phyloP scores from a whole-genome alignment of 345 rosid genomes.

The Corchorus capsularis region DNA sequence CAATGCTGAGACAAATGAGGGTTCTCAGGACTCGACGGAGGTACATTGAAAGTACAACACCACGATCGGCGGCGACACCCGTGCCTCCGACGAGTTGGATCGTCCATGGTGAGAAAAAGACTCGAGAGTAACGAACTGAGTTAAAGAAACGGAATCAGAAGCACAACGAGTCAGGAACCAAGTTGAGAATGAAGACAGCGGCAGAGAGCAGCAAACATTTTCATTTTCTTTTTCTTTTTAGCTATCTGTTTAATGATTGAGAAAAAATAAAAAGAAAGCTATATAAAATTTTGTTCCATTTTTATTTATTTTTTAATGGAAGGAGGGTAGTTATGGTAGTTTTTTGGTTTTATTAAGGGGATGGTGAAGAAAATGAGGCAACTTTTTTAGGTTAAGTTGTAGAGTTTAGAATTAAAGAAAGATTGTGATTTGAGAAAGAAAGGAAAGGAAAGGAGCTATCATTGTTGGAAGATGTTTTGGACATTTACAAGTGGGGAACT shows the following conservation, averaged over 20 bases:
- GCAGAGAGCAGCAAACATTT: background rate
- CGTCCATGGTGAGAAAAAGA: slow-evolving; percentile 14
- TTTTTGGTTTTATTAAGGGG: too few relatives aligned
- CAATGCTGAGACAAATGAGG: slow-evolving; percentile 35
- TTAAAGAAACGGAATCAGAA: background rate
- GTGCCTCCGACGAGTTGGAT: slow-evolving; percentile 32
- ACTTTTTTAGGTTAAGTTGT: too few relatives aligned
- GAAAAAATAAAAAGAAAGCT: background rate
- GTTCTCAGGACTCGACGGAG: slow-evolving; percentile 81
- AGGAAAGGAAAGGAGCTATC: too few relatives aligned
- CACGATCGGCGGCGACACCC: slow-evolving; percentile 56
- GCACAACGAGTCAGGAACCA: background rate
- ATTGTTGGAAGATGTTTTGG: too few relatives aligned
- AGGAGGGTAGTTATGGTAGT: too few relatives aligned
- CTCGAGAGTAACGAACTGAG: background rate
- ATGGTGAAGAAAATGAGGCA: too few relatives aligned
- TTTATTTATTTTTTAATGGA: too few relatives aligned
- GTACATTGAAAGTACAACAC: slow-evolving; percentile 78
- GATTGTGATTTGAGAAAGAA: too few relatives aligned
- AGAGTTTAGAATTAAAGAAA: too few relatives aligned
- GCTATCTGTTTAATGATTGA: background rate
- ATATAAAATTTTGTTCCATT: background rate
- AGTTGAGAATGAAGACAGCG: background rate
- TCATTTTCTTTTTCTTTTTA: background rate
- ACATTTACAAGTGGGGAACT: too few relatives aligned